Conservation (phyloP, 2,329 filamentous ascomycete species). For the Fonsecaea monophora region DNA sequence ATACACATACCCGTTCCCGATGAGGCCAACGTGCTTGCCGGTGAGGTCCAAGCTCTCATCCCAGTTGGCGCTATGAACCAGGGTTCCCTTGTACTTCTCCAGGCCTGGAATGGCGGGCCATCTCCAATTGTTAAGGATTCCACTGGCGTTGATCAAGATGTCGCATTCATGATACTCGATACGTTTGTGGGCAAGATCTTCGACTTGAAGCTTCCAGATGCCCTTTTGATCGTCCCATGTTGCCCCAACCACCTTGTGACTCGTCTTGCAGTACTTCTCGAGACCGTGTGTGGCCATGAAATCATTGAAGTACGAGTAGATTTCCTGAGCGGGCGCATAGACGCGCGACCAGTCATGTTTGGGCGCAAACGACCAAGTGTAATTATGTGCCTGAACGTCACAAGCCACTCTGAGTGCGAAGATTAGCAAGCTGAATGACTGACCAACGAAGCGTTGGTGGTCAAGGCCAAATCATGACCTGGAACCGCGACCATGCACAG, state of each 20-base stretch:
- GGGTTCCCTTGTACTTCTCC: slow-evolving; percentile 45
- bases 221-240: slow-evolving; percentile 15
- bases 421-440: neutral
- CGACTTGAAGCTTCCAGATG: slow-evolving; percentile 16
- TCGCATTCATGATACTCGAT: slow-evolving; percentile 11
- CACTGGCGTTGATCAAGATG: slow-evolving; percentile 61
- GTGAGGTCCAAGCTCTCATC: slow-evolving; percentile 41
- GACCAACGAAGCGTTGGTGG: neutral
- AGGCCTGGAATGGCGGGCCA: slow-evolving; percentile 50
- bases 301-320: slow-evolving; percentile 69
- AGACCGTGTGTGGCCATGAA: slow-evolving; percentile 70
- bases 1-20: slow-evolving; percentile 37
- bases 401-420: slow-evolving; percentile 11
- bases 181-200: slow-evolving; percentile 2
- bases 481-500: neutral
- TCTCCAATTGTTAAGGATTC: slow-evolving; percentile 59
- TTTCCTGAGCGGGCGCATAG: slow-evolving; percentile 71
- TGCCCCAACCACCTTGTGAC: slow-evolving; percentile 13
- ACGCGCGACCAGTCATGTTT: slow-evolving; percentile 73
- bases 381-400: slow-evolving; percentile 62
- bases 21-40: slow-evolving; percentile 41
- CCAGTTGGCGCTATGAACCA: slow-evolving; percentile 46
- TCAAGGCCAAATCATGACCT: neutral
- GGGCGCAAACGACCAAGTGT: slow-evolving; percentile 71
- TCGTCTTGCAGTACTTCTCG: slow-evolving; percentile 60